These are phyloP conservation scores for Cryphonectria radicalis DNA, from an alignment of 2,329 filamentous ascomycete species.

Conservation along the genomic window DNA sequence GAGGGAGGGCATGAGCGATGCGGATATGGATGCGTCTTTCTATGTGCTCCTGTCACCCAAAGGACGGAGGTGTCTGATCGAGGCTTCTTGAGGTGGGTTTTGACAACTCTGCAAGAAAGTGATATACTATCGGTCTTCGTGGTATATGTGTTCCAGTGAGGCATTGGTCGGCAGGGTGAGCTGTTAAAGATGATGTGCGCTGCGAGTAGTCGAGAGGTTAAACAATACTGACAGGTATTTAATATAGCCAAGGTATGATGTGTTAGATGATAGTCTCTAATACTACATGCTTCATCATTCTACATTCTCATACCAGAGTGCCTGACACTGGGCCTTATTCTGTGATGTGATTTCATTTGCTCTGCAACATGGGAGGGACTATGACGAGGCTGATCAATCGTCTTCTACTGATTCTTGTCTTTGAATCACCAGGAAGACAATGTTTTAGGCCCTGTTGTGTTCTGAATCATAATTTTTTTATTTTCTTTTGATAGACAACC, in stretches of 20 bases:
- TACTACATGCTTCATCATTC: no score
- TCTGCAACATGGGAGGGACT: background rate
- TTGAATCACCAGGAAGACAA: no score
- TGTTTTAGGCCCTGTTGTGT: no score
- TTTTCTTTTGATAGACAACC: no score
- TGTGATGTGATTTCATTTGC: background rate
- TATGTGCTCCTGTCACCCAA: constrained; percentile 36
- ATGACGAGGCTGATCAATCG: background rate
- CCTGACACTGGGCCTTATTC: background rate
- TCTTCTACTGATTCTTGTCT: background rate
- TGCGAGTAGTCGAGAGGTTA: no score
- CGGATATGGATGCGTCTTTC: constrained; percentile 36
- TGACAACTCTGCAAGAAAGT: background rate
- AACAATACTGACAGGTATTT: no score
- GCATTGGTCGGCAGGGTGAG: background rate
- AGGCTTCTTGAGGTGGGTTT: constrained; percentile 17
- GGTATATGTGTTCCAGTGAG: background rate
- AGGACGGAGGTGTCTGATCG: constrained; percentile 37
- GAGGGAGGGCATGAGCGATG: constrained; percentile 37
- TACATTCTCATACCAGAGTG: background rate
- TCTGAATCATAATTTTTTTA: no score
- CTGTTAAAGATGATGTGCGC: background rate
- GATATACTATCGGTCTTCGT: background rate
- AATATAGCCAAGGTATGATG: no score
- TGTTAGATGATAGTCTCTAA: no score